These are phyloP conservation scores for Hapsidospora chrysogenum DNA, from an alignment of 495 filamentous ascomycete species.

Conservation along the genomic window DNA sequence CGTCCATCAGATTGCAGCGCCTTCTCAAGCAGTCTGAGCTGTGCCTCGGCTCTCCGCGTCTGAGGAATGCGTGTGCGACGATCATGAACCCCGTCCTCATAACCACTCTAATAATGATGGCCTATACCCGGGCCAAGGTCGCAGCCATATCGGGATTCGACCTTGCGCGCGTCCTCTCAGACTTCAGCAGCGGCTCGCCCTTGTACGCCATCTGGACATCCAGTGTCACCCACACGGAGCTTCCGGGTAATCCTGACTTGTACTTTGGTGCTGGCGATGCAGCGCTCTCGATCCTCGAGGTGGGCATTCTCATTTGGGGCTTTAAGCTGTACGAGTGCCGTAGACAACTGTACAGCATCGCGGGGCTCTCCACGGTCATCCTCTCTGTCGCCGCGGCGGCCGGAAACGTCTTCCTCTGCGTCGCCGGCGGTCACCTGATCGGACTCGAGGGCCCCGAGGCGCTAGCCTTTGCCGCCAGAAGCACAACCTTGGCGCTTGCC, in stretches of 20 bases:
- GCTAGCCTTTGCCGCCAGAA: conserved; percentile 26
- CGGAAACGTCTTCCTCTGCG: conserved; percentile 18
- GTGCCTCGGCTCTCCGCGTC: conserved; percentile 6
- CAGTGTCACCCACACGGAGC: neutral
- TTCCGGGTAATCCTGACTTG: neutral
- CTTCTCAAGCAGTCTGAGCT: conserved; percentile 10
- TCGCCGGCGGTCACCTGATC: conserved; percentile 15
- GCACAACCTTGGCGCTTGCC: conserved; percentile 24
- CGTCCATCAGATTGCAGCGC: conserved; percentile 19
- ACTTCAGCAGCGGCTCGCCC: conserved; percentile 16
- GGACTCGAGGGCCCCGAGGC: conserved; percentile 14
- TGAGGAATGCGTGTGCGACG: conserved; percentile 14
- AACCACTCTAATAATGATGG: conserved; percentile 22
- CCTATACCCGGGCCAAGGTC: conserved; percentile 20
- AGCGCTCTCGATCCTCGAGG: conserved; percentile 22
- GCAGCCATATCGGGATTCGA: conserved; percentile 7
- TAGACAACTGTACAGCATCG: conserved; percentile 17
- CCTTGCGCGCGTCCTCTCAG: conserved; percentile 12
- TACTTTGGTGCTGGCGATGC: conserved; percentile 25
- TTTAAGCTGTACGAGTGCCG: conserved; percentile 32
- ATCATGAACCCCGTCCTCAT: conserved; percentile 23
- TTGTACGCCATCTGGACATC: conserved; percentile 12
- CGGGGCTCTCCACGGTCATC: conserved; percentile 18
- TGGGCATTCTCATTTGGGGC: conserved; percentile 26
- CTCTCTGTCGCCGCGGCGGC: conserved; percentile 13